phyloP scores from a whole-genome alignment of 352 stramenopile genomes.

The Aphanomyces invadans region DNA sequence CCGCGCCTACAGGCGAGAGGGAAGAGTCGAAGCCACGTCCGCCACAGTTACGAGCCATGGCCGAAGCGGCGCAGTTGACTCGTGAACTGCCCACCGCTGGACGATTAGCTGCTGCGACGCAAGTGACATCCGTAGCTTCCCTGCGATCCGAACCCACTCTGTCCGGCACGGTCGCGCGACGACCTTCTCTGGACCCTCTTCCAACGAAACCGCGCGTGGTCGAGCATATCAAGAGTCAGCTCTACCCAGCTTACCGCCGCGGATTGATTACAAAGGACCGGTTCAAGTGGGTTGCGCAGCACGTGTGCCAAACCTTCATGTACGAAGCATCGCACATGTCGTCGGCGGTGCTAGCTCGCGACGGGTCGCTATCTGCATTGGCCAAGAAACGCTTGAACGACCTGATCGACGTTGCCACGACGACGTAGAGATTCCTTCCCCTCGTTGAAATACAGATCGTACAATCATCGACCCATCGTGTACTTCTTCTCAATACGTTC shows the following conservation, averaged over 20 bases:
- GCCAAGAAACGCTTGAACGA: conserved; percentile 64
- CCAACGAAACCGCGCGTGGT: conserved; percentile 26
- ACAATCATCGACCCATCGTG: too few species aligned
- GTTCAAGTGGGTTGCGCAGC: conserved; percentile 73
- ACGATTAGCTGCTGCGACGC: not conserved
- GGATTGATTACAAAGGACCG: conserved; percentile 60
- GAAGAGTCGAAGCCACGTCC: not conserved
- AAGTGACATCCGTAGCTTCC: not conserved
- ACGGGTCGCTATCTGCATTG: conserved; percentile 40
- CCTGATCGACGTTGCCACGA: conserved; percentile 48
- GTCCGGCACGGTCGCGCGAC: too few species aligned
- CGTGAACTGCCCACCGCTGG: too few species aligned
- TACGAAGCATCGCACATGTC: conserved; percentile 59
- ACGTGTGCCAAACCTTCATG: conserved; percentile 51
- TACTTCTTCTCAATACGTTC: too few species aligned
- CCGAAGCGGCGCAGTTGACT: too few species aligned
- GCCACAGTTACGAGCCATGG: not conserved
- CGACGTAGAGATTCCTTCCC: too few species aligned
- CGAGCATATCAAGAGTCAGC: conserved; percentile 70
- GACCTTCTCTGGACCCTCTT: not conserved
- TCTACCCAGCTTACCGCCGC: conserved; percentile 73
- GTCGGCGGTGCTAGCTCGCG: conserved; percentile 27
- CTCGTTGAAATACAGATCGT: too few species aligned
- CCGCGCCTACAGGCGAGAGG: not conserved
- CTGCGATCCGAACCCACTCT: not conserved